phyloP scores from a whole-genome alignment of 129 eudicot species.

The Flaveria trinervia region DNA sequence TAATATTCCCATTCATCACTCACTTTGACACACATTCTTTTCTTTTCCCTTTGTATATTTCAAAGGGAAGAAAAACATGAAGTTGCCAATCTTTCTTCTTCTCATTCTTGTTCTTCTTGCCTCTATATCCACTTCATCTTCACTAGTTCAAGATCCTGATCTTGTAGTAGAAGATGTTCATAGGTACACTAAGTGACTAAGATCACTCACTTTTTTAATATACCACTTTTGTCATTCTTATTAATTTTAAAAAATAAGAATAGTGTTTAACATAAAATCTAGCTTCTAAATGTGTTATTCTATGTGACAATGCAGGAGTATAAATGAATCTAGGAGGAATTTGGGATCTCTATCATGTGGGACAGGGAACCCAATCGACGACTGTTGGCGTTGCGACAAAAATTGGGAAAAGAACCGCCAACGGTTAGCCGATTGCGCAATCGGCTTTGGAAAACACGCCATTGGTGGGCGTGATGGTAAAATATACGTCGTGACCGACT shows the following conservation, averaged over 20 bases:
- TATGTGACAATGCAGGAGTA: conserved; percentile 26
- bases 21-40: conserved; percentile 37
- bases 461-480: conserved; percentile 81
- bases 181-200: conserved; percentile 15
- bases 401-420: conserved; percentile 71
- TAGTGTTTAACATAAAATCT: not conserved
- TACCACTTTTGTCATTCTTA: not conserved
- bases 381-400: conserved; percentile 89
- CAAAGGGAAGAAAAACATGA: conserved; percentile 30
- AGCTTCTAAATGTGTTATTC: not conserved
- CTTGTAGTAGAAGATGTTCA: conserved; percentile 39
- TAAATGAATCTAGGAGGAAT: conserved; percentile 63
- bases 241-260: not conserved
- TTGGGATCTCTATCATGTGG: conserved; percentile 72
- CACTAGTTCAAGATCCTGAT: conserved; percentile 31
- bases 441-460: conserved; percentile 83
- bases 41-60: conserved; percentile 24
- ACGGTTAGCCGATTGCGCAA: conserved; percentile 75
- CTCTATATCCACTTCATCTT: conserved; percentile 21
- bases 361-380: conserved; percentile 88
- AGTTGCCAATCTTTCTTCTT: conserved; percentile 29
- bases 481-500: conserved; percentile 71
- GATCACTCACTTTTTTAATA: not conserved
- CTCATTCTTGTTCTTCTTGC: conserved; percentile 35
- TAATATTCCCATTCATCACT: conserved; percentile 37